Conservation (phyloP, 495 filamentous ascomycete genomes). For the Tricharina praecox region DNA sequence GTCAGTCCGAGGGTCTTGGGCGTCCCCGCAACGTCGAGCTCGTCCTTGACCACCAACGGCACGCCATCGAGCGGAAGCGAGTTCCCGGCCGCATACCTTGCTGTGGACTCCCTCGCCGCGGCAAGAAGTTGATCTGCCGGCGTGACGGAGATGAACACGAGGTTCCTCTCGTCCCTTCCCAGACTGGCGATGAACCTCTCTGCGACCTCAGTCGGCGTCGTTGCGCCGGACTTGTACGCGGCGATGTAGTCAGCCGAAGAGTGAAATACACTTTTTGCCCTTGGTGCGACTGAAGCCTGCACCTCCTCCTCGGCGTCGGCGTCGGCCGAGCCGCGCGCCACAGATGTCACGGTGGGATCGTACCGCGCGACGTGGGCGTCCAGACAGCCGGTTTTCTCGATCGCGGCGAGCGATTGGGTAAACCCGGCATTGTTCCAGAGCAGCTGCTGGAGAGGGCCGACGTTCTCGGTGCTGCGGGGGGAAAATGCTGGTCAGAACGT, state of each 20-base stretch:
- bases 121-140: conserved; percentile 41
- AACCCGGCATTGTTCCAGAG: conserved; percentile 70
- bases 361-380: conserved; percentile 45
- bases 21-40: conserved; percentile 61
- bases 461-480: conserved; percentile 35
- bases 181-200: conserved; percentile 55
- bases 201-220: conserved; percentile 55
- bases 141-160: conserved; percentile 49
- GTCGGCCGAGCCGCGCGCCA: conserved; percentile 20
- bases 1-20: conserved; percentile 44
- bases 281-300: too few species aligned
- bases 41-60: conserved; percentile 77
- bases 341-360: conserved; percentile 53
- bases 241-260: conserved; percentile 62
- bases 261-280: conserved; percentile 37
- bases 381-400: conserved; percentile 31
- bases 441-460: conserved; percentile 38
- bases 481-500: not conserved
- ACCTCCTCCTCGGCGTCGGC: conserved; percentile 18
- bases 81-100: conserved; percentile 41
- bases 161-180: conserved; percentile 46
- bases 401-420: conserved; percentile 35
- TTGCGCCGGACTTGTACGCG: conserved; percentile 46
- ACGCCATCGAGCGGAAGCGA: conserved; percentile 64
- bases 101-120: conserved; percentile 40